phyloP scores from a whole-genome alignment of 306 rosid species.

The Dryas drummondii region DNA sequence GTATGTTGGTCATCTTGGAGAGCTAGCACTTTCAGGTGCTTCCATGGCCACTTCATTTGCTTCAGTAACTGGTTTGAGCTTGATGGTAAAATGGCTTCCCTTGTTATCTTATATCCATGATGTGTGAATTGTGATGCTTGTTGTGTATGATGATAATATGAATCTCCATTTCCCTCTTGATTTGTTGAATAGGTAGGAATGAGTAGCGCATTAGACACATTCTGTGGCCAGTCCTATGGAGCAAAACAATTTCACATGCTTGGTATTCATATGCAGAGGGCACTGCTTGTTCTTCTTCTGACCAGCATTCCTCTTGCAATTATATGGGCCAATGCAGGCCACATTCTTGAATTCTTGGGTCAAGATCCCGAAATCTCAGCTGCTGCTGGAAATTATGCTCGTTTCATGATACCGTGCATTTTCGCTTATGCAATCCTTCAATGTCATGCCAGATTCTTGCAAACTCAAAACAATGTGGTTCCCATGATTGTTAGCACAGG shows the following conservation, averaged over 20 bases:
- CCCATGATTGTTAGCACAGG: slow-evolving; percentile 36
- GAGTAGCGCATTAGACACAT: slow-evolving; percentile 50
- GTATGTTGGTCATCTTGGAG: slow-evolving; percentile 52
- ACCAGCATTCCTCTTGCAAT: slow-evolving; percentile 35
- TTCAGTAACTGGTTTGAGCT: slow-evolving; percentile 50
- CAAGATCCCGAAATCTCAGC: slow-evolving; percentile 47
- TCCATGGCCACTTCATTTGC: slow-evolving; percentile 54
- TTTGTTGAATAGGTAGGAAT: slow-evolving; percentile 35
- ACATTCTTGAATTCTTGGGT: slow-evolving; percentile 38
- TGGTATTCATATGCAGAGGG: slow-evolving; percentile 47
- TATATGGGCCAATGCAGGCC: slow-evolving; percentile 44
- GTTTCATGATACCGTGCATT: slow-evolving; percentile 40
- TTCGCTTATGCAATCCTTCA: slow-evolving; percentile 36
- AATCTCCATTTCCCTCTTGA: neutral
- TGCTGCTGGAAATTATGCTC: slow-evolving; percentile 39
- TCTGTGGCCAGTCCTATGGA: slow-evolving; percentile 49
- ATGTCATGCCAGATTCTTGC: slow-evolving; percentile 38
- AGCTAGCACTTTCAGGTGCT: slow-evolving; percentile 44
- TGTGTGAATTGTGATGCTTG: too few relatives aligned
- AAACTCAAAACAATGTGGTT: slow-evolving; percentile 36
- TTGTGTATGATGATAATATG: neutral
- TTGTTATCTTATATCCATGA: too few relatives aligned
- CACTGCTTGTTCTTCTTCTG: slow-evolving; percentile 42
- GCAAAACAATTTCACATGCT: slow-evolving; percentile 41
- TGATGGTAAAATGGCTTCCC: slow-evolving; percentile 28